A percentile compares a stretch with the other conserved stretches of the same genome.
These are phyloP conservation scores for Bothriochloa decipiens DNA, from an alignment of 176 grass and related monocot genomes.

Conservation along the genomic window DNA sequence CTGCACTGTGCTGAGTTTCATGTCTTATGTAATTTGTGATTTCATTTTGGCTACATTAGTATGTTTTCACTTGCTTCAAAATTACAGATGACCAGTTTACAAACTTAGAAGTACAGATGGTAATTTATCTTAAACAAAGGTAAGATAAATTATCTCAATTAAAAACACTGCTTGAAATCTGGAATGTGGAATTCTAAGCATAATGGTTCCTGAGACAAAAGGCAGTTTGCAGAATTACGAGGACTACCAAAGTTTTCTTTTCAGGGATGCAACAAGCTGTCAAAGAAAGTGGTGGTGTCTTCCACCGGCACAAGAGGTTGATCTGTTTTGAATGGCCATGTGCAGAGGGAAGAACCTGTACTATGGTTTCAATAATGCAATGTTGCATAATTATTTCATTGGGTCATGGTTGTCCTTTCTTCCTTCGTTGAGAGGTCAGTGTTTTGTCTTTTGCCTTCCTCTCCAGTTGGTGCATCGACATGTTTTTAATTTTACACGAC, in stretches of 20 bases:
- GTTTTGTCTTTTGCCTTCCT: slow-evolving; percentile 38
- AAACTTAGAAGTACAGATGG: background rate
- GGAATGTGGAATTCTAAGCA: slow-evolving; percentile 1
- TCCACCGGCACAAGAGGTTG: slow-evolving; percentile 47
- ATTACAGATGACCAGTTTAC: background rate
- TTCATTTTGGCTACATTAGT: slow-evolving; percentile 23
- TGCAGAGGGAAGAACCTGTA: slow-evolving; percentile 51
- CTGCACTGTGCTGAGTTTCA: background rate
- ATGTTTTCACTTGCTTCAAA: slow-evolving; percentile 25
- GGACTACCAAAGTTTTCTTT: slow-evolving; percentile 30
- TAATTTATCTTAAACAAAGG: background rate
- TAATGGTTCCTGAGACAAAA: slow-evolving; percentile 16
- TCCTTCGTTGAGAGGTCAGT: slow-evolving; percentile 44
- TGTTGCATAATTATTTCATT: slow-evolving; percentile 48
- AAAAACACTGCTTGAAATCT: background rate
- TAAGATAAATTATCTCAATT: background rate
- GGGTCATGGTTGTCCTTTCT: slow-evolving; percentile 51
- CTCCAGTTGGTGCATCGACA: slow-evolving; percentile 26
- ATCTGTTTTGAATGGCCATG: slow-evolving; percentile 58
- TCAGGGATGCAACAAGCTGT: slow-evolving; percentile 22
- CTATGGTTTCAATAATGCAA: slow-evolving; percentile 47
- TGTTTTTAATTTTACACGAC: slow-evolving; percentile 35
- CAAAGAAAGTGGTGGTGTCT: slow-evolving; percentile 37
- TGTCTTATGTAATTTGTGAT: slow-evolving; percentile 9
- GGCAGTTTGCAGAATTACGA: slow-evolving; percentile 12